These are phyloP conservation scores for Lachancea sp. DNA, from an alignment of 805 yeast genomes.

Conservation along the genomic window DNA sequence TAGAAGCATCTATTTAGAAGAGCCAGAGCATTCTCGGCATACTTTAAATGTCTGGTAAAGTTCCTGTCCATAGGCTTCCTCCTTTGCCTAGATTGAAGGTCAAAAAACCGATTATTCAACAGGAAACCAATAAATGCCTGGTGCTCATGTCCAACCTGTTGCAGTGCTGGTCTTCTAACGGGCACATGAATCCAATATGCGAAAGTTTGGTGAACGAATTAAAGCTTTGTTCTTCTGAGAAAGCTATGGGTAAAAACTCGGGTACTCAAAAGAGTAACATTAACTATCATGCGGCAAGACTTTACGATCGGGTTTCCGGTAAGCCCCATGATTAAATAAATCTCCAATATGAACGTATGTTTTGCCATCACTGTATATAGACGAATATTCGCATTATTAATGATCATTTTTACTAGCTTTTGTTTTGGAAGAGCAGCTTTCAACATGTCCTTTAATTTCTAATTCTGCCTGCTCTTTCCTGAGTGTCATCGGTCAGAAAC, in stretches of 20 bases:
- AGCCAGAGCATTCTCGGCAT: not conserved
- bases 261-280: constrained; percentile 37
- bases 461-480: constrained; percentile 32
- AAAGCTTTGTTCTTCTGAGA: constrained; percentile 60
- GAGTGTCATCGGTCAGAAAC: constrained; percentile 27
- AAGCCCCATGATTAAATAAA: constrained; percentile 34
- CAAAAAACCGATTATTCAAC: constrained; percentile 52
- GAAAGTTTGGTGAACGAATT: constrained; percentile 58
- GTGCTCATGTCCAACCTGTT: constrained; percentile 78
- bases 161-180: constrained; percentile 95
- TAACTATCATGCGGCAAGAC: constrained; percentile 48
- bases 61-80: constrained; percentile 47
- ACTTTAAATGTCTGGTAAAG: constrained; percentile 31
- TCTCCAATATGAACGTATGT: not conserved
- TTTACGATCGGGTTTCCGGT: constrained; percentile 45
- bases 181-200: constrained; percentile 72
- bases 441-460: not conserved
- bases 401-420: no score
- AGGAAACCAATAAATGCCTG: constrained; percentile 63
- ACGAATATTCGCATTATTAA: not conserved
- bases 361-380: not conserved
- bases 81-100: constrained; percentile 70
- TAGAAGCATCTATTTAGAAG: no score
- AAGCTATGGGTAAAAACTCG: constrained; percentile 22
- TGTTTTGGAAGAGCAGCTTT: not conserved